These are phyloP conservation scores for Silene latifolia DNA, from an alignment of 148 eudicot genomes.

Conservation along the genomic window DNA sequence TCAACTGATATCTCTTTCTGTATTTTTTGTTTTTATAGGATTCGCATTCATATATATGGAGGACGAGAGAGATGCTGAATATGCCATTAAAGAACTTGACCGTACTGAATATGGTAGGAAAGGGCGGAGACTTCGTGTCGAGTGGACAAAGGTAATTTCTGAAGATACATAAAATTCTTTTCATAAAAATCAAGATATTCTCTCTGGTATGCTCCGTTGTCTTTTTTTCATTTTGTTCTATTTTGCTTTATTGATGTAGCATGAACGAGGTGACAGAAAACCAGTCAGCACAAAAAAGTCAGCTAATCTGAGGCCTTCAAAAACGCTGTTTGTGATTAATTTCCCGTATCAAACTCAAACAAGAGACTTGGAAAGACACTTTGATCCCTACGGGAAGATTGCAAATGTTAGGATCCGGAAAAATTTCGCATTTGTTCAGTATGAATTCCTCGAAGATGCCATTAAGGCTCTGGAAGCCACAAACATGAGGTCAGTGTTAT, in stretches of 20 bases:
- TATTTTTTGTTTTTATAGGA: slow-evolving; percentile 36
- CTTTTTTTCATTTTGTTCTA: too few species aligned
- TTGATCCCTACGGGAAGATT: slow-evolving; percentile 75
- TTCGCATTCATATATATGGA: slow-evolving; percentile 90
- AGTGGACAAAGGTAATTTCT: slow-evolving; percentile 79
- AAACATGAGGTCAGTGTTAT: slow-evolving; percentile 51
- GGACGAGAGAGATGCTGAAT: slow-evolving; percentile 88
- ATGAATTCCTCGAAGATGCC: slow-evolving; percentile 78
- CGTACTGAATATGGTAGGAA: slow-evolving; percentile 79
- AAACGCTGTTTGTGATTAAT: slow-evolving; percentile 64
- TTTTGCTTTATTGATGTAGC: slow-evolving; percentile 20
- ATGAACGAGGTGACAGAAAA: slow-evolving; percentile 31
- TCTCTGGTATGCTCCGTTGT: neutral
- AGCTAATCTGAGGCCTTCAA: slow-evolving; percentile 33
- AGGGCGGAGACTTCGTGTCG: slow-evolving; percentile 87
- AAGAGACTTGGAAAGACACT: slow-evolving; percentile 80
- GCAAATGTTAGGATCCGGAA: slow-evolving; percentile 64
- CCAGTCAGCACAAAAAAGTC: slow-evolving; percentile 25
- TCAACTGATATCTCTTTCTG: slow-evolving; percentile 8
- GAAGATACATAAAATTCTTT: neutral
- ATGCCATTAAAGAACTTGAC: slow-evolving; percentile 84
- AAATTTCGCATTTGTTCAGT: slow-evolving; percentile 84
- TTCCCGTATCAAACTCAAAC: slow-evolving; percentile 63
- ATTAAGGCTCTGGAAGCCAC: slow-evolving; percentile 80
- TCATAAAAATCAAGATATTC: neutral